These are phyloP conservation scores for Fusarium devonianum DNA, from an alignment of 2,329 filamentous ascomycete species.

Conservation along the genomic window DNA sequence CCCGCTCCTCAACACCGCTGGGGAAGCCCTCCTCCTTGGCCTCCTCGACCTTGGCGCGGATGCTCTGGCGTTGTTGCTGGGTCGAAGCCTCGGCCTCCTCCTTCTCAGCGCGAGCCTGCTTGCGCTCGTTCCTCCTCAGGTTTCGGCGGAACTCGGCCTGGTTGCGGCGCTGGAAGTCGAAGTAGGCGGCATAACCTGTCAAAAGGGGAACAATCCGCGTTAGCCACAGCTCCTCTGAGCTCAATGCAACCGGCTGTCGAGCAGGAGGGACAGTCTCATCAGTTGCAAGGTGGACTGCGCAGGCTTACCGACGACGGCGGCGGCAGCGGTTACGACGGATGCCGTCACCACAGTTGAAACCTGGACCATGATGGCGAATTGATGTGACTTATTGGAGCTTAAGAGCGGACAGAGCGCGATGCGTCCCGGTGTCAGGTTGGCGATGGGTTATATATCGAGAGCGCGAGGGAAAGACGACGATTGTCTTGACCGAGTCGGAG, in stretches of 20 bases:
- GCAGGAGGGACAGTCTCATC: not conserved
- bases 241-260: not conserved
- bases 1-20: conserved; percentile 86
- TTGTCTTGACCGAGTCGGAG: conserved; percentile 10
- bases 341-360: conserved; percentile 65
- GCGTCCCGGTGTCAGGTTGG: no score
- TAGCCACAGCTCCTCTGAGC: conserved; percentile 16
- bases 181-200: conserved; percentile 72
- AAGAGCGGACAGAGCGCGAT: no score
- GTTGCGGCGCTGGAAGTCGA: conserved; percentile 71
- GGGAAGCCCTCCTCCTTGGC: conserved; percentile 94
- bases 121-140: conserved; percentile 78
- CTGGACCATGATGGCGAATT: conserved; percentile 53
- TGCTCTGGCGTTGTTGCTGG: conserved; percentile 72
- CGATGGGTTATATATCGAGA: no score
- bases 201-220: conserved; percentile 12
- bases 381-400: conserved; percentile 23
- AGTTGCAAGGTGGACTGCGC: conserved; percentile 1
- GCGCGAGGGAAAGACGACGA: conserved; percentile 9
- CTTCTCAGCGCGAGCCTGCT: conserved; percentile 74
- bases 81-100: conserved; percentile 72
- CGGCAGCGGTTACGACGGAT: conserved; percentile 66
- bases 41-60: conserved; percentile 78
- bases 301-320: conserved; percentile 64
- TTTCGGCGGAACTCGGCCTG: conserved; percentile 71